Conservation (phyloP, 345 rosid genomes). For the Melaleuca alternifolia region DNA sequence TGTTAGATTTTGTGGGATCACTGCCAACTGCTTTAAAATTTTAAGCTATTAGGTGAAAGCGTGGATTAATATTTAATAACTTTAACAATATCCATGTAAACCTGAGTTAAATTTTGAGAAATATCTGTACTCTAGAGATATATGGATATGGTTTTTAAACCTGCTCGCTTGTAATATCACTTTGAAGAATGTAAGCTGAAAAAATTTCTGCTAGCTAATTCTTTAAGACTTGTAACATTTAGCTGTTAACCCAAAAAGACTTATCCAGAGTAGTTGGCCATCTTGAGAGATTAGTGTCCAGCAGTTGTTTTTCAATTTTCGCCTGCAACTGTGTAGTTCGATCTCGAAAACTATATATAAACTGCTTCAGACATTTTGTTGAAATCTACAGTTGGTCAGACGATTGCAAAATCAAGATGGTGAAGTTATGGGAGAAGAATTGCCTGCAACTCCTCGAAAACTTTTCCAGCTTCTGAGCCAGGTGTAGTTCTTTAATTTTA, state of each 20-base stretch:
- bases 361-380: neutral
- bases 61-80: too few relatives aligned
- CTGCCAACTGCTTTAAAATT: too few relatives aligned
- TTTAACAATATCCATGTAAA: neutral
- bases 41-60: too few relatives aligned
- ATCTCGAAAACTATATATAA: neutral
- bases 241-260: neutral
- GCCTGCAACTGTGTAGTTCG: neutral
- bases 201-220: neutral
- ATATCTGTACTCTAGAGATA: neutral
- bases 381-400: conserved; percentile 64
- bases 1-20: too few relatives aligned
- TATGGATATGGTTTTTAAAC: neutral
- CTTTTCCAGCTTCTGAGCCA: conserved; percentile 70
- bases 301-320: neutral
- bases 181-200: neutral
- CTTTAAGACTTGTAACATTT: neutral
- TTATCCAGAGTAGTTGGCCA: neutral
- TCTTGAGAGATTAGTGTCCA: neutral
- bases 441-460: conserved; percentile 51
- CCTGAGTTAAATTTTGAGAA: neutral
- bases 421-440: conserved; percentile 53
- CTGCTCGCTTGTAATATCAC: neutral
- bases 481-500: conserved; percentile 20
- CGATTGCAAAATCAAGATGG: conserved; percentile 57